Percentiles rank a stretch among this genome's conserved stretches.
Conservation (phyloP, 2,329 filamentous ascomycete species). For the Neophaeococcomyces mojaviensis region DNA sequence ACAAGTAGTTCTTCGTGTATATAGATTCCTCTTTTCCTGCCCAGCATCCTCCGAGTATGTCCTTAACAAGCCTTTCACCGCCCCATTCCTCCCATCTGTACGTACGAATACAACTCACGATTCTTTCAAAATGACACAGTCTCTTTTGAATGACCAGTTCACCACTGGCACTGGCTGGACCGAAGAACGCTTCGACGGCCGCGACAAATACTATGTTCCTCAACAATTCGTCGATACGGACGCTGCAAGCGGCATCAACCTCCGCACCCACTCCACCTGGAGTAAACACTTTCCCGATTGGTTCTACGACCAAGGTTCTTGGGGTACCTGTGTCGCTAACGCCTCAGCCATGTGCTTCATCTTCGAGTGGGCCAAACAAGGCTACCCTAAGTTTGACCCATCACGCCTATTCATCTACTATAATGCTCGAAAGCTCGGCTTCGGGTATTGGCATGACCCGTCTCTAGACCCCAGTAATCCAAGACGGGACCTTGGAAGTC, state of each 20-base stretch:
- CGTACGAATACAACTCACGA: no score
- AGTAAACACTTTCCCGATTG: not conserved
- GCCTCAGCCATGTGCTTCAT: not conserved
- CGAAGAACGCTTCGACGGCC: not conserved
- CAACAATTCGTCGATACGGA: not conserved
- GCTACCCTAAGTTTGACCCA: not conserved
- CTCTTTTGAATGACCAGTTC: no score
- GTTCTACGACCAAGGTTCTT: not conserved
- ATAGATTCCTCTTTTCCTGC: no score
- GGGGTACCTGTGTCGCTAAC: not conserved
- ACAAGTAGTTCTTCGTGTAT: no score
- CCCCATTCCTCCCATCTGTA: no score
- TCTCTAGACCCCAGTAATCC: not conserved
- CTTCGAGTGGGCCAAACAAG: not conserved
- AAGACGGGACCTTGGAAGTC: not conserved
- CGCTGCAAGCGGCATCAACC: not conserved
- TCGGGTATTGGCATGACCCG: not conserved
- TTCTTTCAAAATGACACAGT: no score
- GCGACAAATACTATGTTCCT: not conserved
- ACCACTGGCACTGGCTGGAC: not conserved
- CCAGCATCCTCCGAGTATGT: no score
- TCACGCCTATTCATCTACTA: constrained; percentile 1
- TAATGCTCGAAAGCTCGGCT: not conserved
- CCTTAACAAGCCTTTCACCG: no score
- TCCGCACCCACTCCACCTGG: not conserved